phyloP scores from a whole-genome alignment of 2,329 filamentous ascomycete genomes.

The Xylariaceae sp. region DNA sequence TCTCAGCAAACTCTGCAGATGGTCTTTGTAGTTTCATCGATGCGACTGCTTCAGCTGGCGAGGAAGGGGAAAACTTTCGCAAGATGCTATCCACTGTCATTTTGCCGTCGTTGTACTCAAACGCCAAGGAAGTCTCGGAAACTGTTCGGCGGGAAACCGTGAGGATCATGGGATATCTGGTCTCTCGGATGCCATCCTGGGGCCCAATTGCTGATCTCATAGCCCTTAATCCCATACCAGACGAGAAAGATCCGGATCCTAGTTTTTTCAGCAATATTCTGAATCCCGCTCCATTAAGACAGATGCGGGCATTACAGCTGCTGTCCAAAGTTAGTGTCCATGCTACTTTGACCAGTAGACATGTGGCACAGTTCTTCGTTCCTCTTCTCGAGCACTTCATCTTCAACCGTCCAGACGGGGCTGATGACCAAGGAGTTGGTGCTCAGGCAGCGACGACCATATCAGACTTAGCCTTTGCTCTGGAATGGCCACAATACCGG shows the following conservation, averaged over 20 bases:
- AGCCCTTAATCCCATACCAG: slow-evolving; percentile 64
- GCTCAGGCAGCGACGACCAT: slow-evolving; percentile 87
- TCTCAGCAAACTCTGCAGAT: slow-evolving; percentile 81
- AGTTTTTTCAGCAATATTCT: slow-evolving; percentile 94
- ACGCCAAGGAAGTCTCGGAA: slow-evolving; percentile 80
- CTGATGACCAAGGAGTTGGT: slow-evolving; percentile 83
- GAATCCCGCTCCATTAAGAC: slow-evolving; percentile 85
- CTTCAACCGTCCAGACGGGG: slow-evolving; percentile 75
- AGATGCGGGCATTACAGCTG: slow-evolving; percentile 81
- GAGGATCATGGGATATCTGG: slow-evolving; percentile 77
- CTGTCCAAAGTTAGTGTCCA: slow-evolving; percentile 72
- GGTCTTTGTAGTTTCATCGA: slow-evolving; percentile 80
- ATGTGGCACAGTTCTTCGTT: slow-evolving; percentile 85
- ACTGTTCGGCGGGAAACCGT: slow-evolving; percentile 84
- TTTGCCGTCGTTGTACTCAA: slow-evolving; percentile 77
- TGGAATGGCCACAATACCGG: slow-evolving; percentile 92
- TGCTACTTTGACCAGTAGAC: slow-evolving; percentile 73
- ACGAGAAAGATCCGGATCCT: slow-evolving; percentile 69
- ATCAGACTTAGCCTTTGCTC: slow-evolving; percentile 72
- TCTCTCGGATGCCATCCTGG: slow-evolving; percentile 75
- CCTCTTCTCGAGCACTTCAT: slow-evolving; percentile 94
- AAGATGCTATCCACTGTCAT: slow-evolving; percentile 69
- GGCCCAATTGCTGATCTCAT: slow-evolving; percentile 75
- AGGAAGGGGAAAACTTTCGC: slow-evolving; percentile 57
- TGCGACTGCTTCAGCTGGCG: slow-evolving; percentile 54